Evolutionary conservation across 192 early-diverging fungal species (phyloP).

Genomic region (Funneliformis mosseae): DNA sequence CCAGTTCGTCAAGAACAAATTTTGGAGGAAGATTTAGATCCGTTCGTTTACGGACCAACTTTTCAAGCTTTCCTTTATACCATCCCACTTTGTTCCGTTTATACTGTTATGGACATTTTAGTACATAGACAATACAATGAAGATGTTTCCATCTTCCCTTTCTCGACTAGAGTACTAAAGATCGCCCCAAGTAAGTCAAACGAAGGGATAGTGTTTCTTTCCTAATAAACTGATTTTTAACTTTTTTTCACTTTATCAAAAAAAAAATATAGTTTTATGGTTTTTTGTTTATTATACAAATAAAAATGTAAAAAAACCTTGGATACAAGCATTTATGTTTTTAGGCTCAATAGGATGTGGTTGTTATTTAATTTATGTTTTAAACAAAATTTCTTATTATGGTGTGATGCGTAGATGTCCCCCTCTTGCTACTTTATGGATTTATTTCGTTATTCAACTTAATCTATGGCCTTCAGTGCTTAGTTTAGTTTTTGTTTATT

Average conservation of each 20-base stretch:
- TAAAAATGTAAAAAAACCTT: conserved; percentile 3
- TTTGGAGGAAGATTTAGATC: background rate
- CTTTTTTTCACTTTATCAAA: background rate
- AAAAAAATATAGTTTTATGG: conserved; percentile 19
- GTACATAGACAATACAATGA: conserved; percentile 32
- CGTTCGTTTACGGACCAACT: background rate
- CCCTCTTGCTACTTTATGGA: conserved; percentile 67
- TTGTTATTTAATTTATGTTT: conserved; percentile 57
- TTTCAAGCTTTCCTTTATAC: conserved; percentile 32
- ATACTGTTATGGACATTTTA: conserved; percentile 28
- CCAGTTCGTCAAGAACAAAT: background rate
- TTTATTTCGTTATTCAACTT: conserved; percentile 54
- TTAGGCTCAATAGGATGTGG: conserved; percentile 49
- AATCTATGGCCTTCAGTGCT: conserved; percentile 40
- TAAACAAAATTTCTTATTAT: conserved; percentile 58
- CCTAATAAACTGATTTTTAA: background rate
- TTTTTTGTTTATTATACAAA: conserved; percentile 34
- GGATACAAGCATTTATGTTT: conserved; percentile 49
- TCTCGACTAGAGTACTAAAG: conserved; percentile 14
- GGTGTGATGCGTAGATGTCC: conserved; percentile 69
- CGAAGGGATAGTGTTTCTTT: background rate
- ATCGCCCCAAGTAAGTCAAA: conserved; percentile 22
- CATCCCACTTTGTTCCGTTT: conserved; percentile 35
- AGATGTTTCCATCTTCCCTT: conserved; percentile 8
- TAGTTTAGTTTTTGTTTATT: conserved; percentile 38